These are phyloP conservation scores for Stachybotrys chartarum DNA, from an alignment of 2,329 filamentous ascomycete genomes.

Conservation along the genomic window DNA sequence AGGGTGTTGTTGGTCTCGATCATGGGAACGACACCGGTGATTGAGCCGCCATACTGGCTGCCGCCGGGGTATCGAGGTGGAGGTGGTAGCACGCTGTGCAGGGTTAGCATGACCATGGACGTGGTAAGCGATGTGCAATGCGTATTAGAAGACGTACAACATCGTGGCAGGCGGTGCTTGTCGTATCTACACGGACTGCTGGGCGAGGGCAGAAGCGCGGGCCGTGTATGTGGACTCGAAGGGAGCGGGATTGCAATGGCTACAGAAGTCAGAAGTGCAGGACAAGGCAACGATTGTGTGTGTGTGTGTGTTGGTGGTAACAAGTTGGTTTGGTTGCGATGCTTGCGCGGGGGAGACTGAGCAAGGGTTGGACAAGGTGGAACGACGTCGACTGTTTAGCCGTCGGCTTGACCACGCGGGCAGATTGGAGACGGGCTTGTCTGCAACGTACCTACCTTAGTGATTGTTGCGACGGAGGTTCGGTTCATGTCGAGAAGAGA, in stretches of 20 bases:
- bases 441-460: background rate
- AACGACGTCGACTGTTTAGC: background rate
- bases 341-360: background rate
- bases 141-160: background rate
- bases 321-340: too few relatives aligned
- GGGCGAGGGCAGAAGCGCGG: too few relatives aligned
- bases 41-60: conserved; percentile 62
- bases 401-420: background rate
- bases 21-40: conserved; percentile 62
- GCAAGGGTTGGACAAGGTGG: background rate
- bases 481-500: background rate
- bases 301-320: too few relatives aligned
- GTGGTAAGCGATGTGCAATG: background rate
- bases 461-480: background rate
- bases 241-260: too few relatives aligned
- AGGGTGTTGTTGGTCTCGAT: conserved; percentile 94
- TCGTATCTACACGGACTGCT: too few relatives aligned
- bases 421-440: background rate
- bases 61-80: conserved; percentile 75
- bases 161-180: background rate
- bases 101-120: background rate
- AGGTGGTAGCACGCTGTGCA: conserved; percentile 69
- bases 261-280: too few relatives aligned
- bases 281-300: too few relatives aligned
- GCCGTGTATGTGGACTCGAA: too few relatives aligned